Evolutionary conservation across 2,329 filamentous ascomycete species (phyloP), one percentile per base, ranked within the genome.

Genomic region (Ophiosphaerella narmari): DNA sequence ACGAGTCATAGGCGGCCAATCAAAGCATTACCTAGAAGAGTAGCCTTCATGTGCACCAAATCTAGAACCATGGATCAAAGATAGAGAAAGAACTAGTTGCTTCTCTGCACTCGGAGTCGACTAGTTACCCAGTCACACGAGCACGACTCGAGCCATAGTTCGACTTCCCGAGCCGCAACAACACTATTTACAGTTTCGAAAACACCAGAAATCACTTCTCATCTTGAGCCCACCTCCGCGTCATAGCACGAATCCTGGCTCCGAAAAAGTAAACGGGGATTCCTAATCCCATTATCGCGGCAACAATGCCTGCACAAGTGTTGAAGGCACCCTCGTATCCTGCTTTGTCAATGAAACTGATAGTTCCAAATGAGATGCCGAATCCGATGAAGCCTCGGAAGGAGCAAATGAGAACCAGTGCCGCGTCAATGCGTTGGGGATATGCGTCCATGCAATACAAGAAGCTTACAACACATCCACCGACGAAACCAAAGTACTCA

Each of bases 401-500:
- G 11, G 52, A 52, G 39, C 52, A 55, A 21, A 55, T 55, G 23
- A 55, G 45, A 21, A 55, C 52, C 3, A 55, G 44, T 7, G 49
- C 49, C 5, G 52, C 48, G 39, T 52, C 52, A 29, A 29, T 52
- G 7, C 52, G 48, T 39, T 55, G 52, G 16, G 52, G 52, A 32
- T 52, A 55, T 7, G 49, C 48, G 26, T 55, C 52, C 44, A 55
- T 52, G 38, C 44, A 48, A 24, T 52, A 55, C 6, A 52, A 46
- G 14, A 55, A 49, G 29, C 49, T 48, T 24, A 46, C 48, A 8
- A 55, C 52, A 7, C 48, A 44, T 0, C 48, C 33, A 7, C 52
- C 52, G 8, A 55, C 44, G 29, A 55, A 55, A 11, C 48, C 52
- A 23, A 55, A 55, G 45, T 52, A 55, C 32, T 52, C 52, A 7